Evolutionary conservation across 495 filamentous ascomycete species (phyloP), one percentile per base, ranked within the genome.

Genomic region (Durotheca rogersii): DNA sequence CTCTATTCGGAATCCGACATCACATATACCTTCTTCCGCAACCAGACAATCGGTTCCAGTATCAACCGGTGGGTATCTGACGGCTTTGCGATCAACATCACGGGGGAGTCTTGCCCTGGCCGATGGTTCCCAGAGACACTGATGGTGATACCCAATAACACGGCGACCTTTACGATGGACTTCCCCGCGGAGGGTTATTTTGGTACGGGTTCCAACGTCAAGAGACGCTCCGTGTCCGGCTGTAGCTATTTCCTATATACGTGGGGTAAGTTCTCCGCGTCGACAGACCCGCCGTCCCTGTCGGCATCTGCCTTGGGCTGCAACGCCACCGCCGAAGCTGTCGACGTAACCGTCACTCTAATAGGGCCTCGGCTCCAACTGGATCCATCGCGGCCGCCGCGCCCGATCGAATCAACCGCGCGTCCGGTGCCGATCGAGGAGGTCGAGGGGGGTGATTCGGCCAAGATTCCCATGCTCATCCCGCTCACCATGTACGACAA

Each of bases 301-400:
- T 44, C 52, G 16, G 29, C 51, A 0, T 30, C 51, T 0, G 59
- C 56, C 12, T 4, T 58, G 16, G 42, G 38, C 12, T 66, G 62
- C 42, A 66, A 62, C 25, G n/a, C 29, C 10, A 55, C 53, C 10
- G 21, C 44, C 11, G 56, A 64, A 29, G 30, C 36, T 4, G 23
- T 64, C 5, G 56, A 58, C 12, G 55, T 62, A 3, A 23, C 23
- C 36, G 39, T 44, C 0, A 51, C 51, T 6, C 62, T 57, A 4
- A n/a, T 49, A 31, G 53, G 49, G n/a, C 27, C 51, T 1, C 32
- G 30, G n/a, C 47, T 65, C 0, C 20, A 57, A 9, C 30, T 65
- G 6, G 58, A 65, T 36, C 15, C 16, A 3, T 11, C 7, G 3
- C 30, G 39, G 9, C 51, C 51, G n/a, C 51, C 51, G 0, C 36